Evolutionary conservation across 1,139 yeast species (phyloP).

Genomic region (Saccharomyces hybrid): DNA sequence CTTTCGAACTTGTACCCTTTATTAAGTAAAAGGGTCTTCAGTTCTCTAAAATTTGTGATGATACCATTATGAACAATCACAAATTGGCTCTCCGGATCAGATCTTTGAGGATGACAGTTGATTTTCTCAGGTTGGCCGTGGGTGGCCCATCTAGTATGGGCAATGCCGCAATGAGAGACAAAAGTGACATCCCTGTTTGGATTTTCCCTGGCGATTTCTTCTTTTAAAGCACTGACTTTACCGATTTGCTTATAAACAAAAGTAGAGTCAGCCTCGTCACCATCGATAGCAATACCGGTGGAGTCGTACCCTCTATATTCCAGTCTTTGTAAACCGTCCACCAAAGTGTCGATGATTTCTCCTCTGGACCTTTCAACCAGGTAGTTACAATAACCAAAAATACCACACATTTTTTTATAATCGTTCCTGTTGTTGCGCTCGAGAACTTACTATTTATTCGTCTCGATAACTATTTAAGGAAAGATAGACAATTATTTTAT

Average conservation of each 20-base stretch:
- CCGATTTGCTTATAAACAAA: constrained; percentile 79
- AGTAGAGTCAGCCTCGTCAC: constrained; percentile 60
- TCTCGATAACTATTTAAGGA: background rate
- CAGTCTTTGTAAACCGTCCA: constrained; percentile 86
- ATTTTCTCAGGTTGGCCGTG: constrained; percentile 85
- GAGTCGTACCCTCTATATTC: constrained; percentile 99
- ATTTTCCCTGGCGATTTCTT: constrained; percentile 50
- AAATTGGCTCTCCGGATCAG: constrained; percentile 76
- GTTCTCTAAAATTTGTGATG: constrained; percentile 87
- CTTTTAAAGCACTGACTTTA: constrained; percentile 75
- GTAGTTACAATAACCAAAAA: constrained; percentile 95
- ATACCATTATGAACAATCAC: constrained; percentile 96
- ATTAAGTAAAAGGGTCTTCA: constrained; percentile 67
- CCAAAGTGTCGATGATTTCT: constrained; percentile 78
- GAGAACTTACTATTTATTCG: background rate
- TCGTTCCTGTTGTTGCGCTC: background rate
- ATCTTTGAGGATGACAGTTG: constrained; percentile 95
- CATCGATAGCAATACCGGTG: constrained; percentile 92
- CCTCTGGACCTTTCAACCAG: constrained; percentile 88
- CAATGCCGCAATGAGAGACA: constrained; percentile 88
- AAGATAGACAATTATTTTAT: background rate
- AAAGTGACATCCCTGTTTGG: constrained; percentile 57
- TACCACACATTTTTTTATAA: constrained; percentile 57
- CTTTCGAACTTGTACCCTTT: constrained; percentile 83
- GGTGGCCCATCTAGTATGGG: constrained; percentile 99